Percentiles rank a stretch among this genome's conserved stretches.
phyloP scores from a whole-genome alignment of 1,139 yeast genomes.

The Starmera stellimalicola region DNA sequence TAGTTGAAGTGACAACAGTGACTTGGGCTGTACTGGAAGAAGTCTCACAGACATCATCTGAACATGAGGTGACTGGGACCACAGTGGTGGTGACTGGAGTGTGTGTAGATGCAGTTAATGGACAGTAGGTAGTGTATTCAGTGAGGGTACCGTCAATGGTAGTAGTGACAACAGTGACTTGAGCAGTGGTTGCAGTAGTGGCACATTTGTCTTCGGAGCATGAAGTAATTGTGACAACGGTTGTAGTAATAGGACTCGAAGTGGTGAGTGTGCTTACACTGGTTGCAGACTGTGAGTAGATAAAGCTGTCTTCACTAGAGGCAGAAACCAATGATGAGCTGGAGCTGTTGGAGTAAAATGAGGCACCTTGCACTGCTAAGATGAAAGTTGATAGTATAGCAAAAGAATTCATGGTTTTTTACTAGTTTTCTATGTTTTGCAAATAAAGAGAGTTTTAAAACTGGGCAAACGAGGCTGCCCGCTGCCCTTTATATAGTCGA shows the following conservation, averaged over 20 bases:
- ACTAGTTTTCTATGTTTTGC: too few relatives aligned
- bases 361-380: neutral
- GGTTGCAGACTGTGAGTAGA: neutral
- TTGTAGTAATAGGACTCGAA: conserved; percentile 2
- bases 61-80: conserved; percentile 26
- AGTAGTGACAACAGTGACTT: conserved; percentile 22
- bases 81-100: conserved; percentile 13
- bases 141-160: conserved; percentile 6
- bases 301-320: neutral
- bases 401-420: too few relatives aligned
- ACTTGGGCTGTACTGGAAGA: conserved; percentile 1
- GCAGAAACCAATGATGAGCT: neutral
- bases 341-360: neutral
- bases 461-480: too few relatives aligned
- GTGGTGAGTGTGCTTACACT: too few relatives aligned
- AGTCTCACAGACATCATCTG: conserved; percentile 19
- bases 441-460: too few relatives aligned
- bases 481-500: too few relatives aligned
- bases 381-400: neutral
- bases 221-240: conserved; percentile 29
- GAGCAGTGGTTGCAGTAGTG: conserved; percentile 25
- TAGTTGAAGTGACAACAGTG: conserved; percentile 11
- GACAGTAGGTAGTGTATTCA: conserved; percentile 21
- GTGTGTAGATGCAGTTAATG: conserved; percentile 9
- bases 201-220: conserved; percentile 28